Percentiles rank a stretch among this genome's conserved stretches.
These are phyloP conservation scores for Taphrina populina DNA, from an alignment of 1,139 yeast genomes.

Conservation along the genomic window DNA sequence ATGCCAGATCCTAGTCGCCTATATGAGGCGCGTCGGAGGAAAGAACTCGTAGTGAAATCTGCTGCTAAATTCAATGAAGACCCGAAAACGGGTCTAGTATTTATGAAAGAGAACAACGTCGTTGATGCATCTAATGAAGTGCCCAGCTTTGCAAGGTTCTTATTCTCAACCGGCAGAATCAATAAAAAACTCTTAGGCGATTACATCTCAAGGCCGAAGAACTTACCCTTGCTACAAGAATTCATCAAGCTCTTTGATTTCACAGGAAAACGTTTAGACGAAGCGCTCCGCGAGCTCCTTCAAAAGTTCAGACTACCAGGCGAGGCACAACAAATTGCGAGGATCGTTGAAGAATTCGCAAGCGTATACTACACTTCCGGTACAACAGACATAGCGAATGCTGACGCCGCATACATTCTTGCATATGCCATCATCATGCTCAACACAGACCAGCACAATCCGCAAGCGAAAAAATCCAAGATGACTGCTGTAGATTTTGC, in stretches of 20 bases:
- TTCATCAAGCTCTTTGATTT: constrained; percentile 77
- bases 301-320: constrained; percentile 92
- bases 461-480: constrained; percentile 60
- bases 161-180: constrained; percentile 73
- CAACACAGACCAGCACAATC: constrained; percentile 84
- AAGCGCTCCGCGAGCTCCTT: constrained; percentile 78
- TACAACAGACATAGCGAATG: constrained; percentile 42
- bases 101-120: constrained; percentile 63
- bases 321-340: constrained; percentile 92
- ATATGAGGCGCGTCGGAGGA: constrained; percentile 53
- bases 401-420: constrained; percentile 82
- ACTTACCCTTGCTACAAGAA: constrained; percentile 57
- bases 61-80: constrained; percentile 72
- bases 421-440: constrained; percentile 83
- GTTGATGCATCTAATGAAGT: constrained; percentile 57
- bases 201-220: constrained; percentile 72
- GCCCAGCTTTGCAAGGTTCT: constrained; percentile 68
- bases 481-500: constrained; percentile 85
- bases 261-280: constrained; percentile 77
- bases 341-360: constrained; percentile 84
- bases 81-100: constrained; percentile 70
- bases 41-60: constrained; percentile 72
- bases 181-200: constrained; percentile 89
- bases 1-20: constrained; percentile 38
- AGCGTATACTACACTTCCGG: constrained; percentile 59